A percentile compares a stretch with the other conserved stretches of the same genome.
phyloP scores from a whole-genome alignment of 441 rosid genomes.

The Breynia disticha region DNA sequence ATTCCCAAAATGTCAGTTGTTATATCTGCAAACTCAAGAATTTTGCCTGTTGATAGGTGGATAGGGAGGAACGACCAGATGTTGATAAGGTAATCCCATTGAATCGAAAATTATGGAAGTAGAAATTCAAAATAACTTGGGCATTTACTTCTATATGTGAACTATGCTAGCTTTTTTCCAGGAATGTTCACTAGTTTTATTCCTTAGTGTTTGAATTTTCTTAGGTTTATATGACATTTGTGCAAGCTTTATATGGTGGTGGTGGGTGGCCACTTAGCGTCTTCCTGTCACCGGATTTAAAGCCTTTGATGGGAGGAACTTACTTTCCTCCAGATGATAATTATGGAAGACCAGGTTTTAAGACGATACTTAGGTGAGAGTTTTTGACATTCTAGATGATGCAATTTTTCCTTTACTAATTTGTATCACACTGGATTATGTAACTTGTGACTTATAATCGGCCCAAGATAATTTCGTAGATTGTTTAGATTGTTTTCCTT shows the following conservation, averaged over 20 bases:
- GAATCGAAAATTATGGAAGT: too few species aligned
- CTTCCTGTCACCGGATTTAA: constrained; percentile 88
- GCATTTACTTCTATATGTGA: too few species aligned
- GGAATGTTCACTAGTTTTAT: constrained; percentile 4
- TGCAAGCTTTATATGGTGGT: constrained; percentile 85
- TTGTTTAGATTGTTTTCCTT: too few species aligned
- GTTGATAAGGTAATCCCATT: constrained; percentile 78
- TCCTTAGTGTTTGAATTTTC: constrained; percentile 8
- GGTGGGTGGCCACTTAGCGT: constrained; percentile 96
- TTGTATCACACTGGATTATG: neutral
- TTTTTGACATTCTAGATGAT: neutral
- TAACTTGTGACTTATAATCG: too few species aligned
- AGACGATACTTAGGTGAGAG: constrained; percentile 64
- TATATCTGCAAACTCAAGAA: too few species aligned
- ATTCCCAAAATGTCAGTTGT: constrained; percentile 15
- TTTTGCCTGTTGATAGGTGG: constrained; percentile 43
- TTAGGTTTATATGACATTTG: constrained; percentile 88
- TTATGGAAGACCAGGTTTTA: constrained; percentile 87
- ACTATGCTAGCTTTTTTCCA: neutral
- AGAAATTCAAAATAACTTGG: too few species aligned
- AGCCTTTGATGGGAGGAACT: constrained; percentile 96
- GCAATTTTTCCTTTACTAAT: too few species aligned
- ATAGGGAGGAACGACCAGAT: constrained; percentile 94
- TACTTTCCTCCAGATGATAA: constrained; percentile 92
- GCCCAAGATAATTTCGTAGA: too few species aligned